Conservation (phyloP, 352 stramenopile genomes). For the Blastocystis sp. region DNA sequence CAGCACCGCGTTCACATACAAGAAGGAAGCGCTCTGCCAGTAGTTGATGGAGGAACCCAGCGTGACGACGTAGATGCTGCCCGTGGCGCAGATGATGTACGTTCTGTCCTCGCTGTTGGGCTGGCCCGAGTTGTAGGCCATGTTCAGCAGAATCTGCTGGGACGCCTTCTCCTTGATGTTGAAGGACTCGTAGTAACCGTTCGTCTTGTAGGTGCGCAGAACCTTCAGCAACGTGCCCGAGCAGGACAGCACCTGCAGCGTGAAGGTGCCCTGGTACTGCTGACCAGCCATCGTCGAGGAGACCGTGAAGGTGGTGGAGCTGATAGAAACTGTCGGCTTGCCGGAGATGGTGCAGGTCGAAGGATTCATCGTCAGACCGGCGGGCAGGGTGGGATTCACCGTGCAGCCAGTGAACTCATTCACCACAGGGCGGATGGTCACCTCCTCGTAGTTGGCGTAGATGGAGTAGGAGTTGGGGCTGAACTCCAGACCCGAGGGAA, state of each 20-base stretch:
- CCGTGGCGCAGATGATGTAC: background rate
- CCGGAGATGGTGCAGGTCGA: background rate
- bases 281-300: background rate
- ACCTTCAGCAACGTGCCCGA: background rate
- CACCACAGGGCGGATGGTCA: background rate
- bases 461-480: background rate
- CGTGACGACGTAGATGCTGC: background rate
- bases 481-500: background rate
- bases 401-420: background rate
- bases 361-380: background rate
- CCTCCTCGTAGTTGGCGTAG: conserved; percentile 28
- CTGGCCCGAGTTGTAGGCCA: background rate
- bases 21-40: conserved; percentile 15
- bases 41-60: background rate
- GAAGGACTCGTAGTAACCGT: background rate
- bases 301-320: conserved; percentile 9
- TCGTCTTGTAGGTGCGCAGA: background rate
- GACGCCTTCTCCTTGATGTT: background rate
- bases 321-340: background rate
- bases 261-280: too few species aligned
- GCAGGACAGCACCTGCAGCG: background rate
- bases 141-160: background rate
- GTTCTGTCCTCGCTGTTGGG: background rate
- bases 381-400: background rate
- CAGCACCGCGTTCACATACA: conserved; percentile 21